Conservation (phyloP, 495 filamentous ascomycete genomes). For the Patellaria atrata region DNA sequence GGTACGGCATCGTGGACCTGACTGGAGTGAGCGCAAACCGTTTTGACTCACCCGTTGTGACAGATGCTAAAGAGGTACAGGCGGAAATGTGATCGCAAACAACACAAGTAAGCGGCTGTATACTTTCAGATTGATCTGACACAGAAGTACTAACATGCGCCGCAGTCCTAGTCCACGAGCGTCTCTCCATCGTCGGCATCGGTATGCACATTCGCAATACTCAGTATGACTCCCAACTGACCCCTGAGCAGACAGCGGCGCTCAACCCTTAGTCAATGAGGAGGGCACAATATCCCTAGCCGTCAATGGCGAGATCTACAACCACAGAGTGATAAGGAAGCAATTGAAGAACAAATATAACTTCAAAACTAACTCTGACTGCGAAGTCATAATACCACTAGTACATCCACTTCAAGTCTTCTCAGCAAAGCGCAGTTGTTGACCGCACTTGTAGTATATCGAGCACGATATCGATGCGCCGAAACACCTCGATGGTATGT, state of each 20-base stretch:
- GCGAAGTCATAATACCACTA: slow-evolving; percentile 94
- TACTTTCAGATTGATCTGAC: neutral
- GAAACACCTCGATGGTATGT: slow-evolving; percentile 96
- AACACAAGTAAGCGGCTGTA: slow-evolving; percentile 57
- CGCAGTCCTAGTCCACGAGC: slow-evolving; percentile 89
- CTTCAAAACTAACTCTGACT: slow-evolving; percentile 97
- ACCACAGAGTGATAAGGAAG: slow-evolving; percentile 88
- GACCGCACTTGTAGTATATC: slow-evolving; percentile 50
- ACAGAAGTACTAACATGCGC: slow-evolving; percentile 17
- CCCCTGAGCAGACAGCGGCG: slow-evolving; percentile 58
- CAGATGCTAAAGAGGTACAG: slow-evolving; percentile 33
- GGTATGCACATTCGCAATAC: slow-evolving; percentile 39
- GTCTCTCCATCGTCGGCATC: slow-evolving; percentile 93
- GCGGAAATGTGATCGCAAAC: slow-evolving; percentile 76
- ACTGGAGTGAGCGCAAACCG: slow-evolving; percentile 71
- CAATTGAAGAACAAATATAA: slow-evolving; percentile 61
- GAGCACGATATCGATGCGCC: slow-evolving; percentile 86
- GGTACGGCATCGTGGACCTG: slow-evolving; percentile 89
- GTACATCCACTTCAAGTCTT: slow-evolving; percentile 36
- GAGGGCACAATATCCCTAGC: slow-evolving; percentile 79
- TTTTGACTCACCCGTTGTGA: slow-evolving; percentile 8
- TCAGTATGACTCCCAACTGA: slow-evolving; percentile 7
- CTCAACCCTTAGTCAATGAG: slow-evolving; percentile 85
- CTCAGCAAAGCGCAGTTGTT: slow-evolving; percentile 12
- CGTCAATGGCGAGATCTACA: slow-evolving; percentile 99